Conservation (phyloP, 2,329 filamentous ascomycete genomes). For the Xylariaceae sp. region DNA sequence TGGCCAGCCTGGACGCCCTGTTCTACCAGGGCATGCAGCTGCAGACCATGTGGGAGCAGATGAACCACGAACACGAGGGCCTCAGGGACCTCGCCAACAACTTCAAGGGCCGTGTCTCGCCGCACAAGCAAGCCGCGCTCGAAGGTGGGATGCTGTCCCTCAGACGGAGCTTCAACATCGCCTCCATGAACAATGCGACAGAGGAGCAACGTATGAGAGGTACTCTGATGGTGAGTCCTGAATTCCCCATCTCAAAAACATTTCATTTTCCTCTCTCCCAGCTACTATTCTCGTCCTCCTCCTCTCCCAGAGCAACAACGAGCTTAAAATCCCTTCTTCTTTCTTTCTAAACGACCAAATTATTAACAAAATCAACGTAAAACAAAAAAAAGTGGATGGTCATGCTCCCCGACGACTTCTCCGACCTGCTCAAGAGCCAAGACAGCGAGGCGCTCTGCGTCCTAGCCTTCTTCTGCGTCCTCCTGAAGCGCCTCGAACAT, state of each 20-base stretch:
- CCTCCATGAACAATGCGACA: constrained; percentile 6
- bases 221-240: background rate
- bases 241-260: no score
- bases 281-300: no score
- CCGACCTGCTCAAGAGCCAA: constrained; percentile 18
- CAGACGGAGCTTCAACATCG: constrained; percentile 20
- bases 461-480: constrained; percentile 27
- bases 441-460: constrained; percentile 23
- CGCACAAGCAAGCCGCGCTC: constrained; percentile 13
- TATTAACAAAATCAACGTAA: no score
- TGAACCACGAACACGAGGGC: constrained; percentile 18
- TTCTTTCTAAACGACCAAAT: no score
- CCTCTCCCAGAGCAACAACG: no score
- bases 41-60: constrained; percentile 14
- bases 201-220: constrained; percentile 20
- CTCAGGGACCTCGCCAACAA: constrained; percentile 20
- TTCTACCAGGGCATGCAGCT: constrained; percentile 24
- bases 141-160: constrained; percentile 14
- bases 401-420: constrained; percentile 17
- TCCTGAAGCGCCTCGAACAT: constrained; percentile 25
- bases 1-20: constrained; percentile 24
- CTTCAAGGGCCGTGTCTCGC: constrained; percentile 12
- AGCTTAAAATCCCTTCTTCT: no score
- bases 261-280: background rate
- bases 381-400: constrained; percentile 27